Conservation (phyloP, 495 filamentous ascomycete genomes). For the Sordaria brevicollis region DNA sequence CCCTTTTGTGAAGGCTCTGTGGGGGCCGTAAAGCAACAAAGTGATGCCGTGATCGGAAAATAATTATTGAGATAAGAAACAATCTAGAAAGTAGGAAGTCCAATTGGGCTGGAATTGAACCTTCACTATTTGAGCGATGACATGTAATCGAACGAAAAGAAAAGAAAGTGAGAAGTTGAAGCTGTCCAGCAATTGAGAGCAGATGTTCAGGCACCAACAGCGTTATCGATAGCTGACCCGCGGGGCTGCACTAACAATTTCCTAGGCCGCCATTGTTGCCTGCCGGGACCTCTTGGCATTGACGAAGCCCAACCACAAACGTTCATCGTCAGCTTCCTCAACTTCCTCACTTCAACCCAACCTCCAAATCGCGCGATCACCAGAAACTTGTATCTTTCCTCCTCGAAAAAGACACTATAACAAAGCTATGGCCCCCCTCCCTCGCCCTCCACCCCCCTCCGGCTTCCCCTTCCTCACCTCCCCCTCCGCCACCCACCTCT, state of each 20-base stretch:
- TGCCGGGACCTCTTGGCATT: not conserved
- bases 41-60: not conserved
- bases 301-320: not conserved
- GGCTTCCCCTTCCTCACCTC: slow-evolving; percentile 18
- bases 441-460: slow-evolving; percentile 1
- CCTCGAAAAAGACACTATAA: too few species aligned
- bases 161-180: not conserved
- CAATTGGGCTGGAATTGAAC: not conserved
- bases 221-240: not conserved
- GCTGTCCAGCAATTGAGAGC: not conserved
- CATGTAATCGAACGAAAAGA: not conserved
- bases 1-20: not conserved
- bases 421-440: slow-evolving; percentile 1
- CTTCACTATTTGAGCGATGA: not conserved
- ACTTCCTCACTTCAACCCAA: not conserved
- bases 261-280: not conserved
- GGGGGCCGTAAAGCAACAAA: not conserved
- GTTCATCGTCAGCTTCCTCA: not conserved
- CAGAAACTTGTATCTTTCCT: too few species aligned
- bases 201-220: not conserved
- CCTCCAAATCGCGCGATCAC: not conserved
- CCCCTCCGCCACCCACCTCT: slow-evolving; percentile 13
- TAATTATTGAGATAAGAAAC: not conserved
- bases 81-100: too few species aligned
- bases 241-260: not conserved